Conservation (phyloP, 2,329 filamentous ascomycete genomes). For the Zasmidium angulare region DNA sequence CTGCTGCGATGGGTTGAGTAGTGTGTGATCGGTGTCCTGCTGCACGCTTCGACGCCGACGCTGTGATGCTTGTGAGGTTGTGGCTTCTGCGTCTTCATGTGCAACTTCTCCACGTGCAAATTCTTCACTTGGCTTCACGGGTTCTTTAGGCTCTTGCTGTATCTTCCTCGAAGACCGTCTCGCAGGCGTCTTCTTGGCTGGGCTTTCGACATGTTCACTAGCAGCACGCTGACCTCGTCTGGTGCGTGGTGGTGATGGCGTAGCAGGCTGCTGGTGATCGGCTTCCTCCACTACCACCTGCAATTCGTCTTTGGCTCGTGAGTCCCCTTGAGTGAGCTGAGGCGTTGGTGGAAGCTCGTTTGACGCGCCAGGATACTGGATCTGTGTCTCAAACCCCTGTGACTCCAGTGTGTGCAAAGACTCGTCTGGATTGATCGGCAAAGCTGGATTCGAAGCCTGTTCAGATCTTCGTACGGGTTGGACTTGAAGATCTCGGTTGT, state of each 20-base stretch:
- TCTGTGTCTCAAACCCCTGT: constrained; percentile 13
- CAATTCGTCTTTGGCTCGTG: constrained; percentile 6
- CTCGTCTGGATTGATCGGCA: constrained; percentile 23
- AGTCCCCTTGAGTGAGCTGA: constrained; percentile 36
- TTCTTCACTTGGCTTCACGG: not conserved
- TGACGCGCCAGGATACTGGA: not conserved
- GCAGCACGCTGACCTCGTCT: constrained; percentile 1
- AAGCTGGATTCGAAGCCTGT: constrained; percentile 10
- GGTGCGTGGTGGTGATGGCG: constrained; percentile 10
- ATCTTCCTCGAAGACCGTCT: constrained; percentile 15
- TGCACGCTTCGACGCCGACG: not conserved
- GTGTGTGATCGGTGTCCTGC: not conserved
- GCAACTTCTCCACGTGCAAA: not conserved
- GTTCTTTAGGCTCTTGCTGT: constrained; percentile 5
- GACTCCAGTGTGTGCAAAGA: constrained; percentile 18
- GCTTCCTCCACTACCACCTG: constrained; percentile 7
- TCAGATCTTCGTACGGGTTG: not conserved
- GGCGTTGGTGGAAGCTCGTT: constrained; percentile 36
- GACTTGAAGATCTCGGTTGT: not conserved
- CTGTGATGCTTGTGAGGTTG: not conserved
- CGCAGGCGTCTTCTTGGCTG: constrained; percentile 9
- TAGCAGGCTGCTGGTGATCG: not conserved
- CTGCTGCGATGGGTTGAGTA: constrained; percentile 11
- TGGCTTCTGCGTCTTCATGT: not conserved
- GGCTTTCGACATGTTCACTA: not conserved